These are phyloP conservation scores for Yamadazyma diddensiae DNA, from an alignment of 1,139 yeast genomes.

Conservation along the genomic window DNA sequence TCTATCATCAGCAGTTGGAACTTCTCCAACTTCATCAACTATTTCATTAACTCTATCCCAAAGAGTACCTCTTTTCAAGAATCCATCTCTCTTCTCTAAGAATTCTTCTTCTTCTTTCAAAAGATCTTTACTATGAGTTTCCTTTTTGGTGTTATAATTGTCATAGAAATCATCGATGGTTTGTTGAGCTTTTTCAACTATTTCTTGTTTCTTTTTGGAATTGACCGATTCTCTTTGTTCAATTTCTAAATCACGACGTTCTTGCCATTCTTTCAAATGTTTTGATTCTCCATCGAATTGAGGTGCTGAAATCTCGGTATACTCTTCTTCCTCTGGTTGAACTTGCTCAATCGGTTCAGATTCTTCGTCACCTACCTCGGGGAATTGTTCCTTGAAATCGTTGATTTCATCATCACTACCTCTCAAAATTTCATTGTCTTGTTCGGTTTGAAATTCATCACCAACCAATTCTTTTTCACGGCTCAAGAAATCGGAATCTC, in stretches of 20 bases:
- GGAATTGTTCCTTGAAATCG: slow-evolving; percentile 66
- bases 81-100: slow-evolving; percentile 73
- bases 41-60: slow-evolving; percentile 80
- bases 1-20: slow-evolving; percentile 43
- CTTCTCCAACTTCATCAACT: slow-evolving; percentile 42
- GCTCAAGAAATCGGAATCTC: slow-evolving; percentile 64
- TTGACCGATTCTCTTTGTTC: slow-evolving; percentile 77
- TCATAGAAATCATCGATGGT: slow-evolving; percentile 94
- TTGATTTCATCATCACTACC: slow-evolving; percentile 61
- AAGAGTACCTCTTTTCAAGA: slow-evolving; percentile 71
- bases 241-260: slow-evolving; percentile 78
- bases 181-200: slow-evolving; percentile 75
- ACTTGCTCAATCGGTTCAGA: too few relatives aligned
- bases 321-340: slow-evolving; percentile 15
- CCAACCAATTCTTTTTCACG: slow-evolving; percentile 87
- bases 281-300: slow-evolving; percentile 45
- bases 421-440: slow-evolving; percentile 53
- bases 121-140: slow-evolving; percentile 63
- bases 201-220: slow-evolving; percentile 60
- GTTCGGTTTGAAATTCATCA: slow-evolving; percentile 72
- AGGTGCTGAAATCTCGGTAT: slow-evolving; percentile 2
- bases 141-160: slow-evolving; percentile 84
- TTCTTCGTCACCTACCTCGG: slow-evolving; percentile 47
- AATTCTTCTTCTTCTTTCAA: slow-evolving; percentile 69
- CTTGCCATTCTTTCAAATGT: slow-evolving; percentile 76